Evolutionary conservation across 2,329 filamentous ascomycete species (phyloP).

Genomic region (Phialophora expanda): DNA sequence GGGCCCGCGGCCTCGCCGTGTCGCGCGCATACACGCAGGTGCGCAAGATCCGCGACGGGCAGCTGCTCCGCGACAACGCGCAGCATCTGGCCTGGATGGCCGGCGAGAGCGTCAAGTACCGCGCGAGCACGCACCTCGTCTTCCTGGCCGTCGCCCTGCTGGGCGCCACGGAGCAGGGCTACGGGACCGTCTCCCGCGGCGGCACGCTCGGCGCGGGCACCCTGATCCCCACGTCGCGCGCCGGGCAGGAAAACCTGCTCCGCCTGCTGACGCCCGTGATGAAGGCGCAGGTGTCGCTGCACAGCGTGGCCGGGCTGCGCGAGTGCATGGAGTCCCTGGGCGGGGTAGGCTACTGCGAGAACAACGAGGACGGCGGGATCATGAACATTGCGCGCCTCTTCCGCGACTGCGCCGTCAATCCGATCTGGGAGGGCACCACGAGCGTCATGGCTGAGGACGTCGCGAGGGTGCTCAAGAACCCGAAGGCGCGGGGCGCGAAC

Average conservation of each 20-base stretch:
- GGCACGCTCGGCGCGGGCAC: conserved; percentile 25
- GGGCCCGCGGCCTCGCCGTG: conserved; percentile 50
- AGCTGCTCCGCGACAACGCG: conserved; percentile 46
- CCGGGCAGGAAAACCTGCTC: conserved; percentile 39
- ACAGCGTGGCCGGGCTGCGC: conserved; percentile 31
- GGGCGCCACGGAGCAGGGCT: conserved; percentile 43
- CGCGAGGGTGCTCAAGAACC: conserved; percentile 29
- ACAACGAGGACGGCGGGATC: conserved; percentile 56
- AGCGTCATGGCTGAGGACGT: conserved; percentile 57
- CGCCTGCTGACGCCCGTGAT: conserved; percentile 45
- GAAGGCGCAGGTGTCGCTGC: conserved; percentile 41
- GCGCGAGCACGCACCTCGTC: conserved; percentile 31
- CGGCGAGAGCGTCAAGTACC: conserved; percentile 42
- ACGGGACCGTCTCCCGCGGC: conserved; percentile 32
- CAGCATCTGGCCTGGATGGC: conserved; percentile 45
- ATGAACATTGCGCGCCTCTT: conserved; percentile 70
- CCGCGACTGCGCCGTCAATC: conserved; percentile 66
- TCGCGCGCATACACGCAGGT: conserved; percentile 50
- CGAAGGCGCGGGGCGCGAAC: conserved; percentile 5
- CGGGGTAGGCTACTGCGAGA: conserved; percentile 45
- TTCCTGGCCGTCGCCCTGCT: conserved; percentile 44
- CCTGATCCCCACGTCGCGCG: conserved; percentile 38
- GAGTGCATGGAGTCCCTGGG: conserved; percentile 45
- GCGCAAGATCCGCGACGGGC: conserved; percentile 46
- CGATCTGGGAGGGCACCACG: conserved; percentile 75